Conservation (phyloP, 225 moss, liverwort and hornwort genomes). For the Antitrichia curtipendula region DNA sequence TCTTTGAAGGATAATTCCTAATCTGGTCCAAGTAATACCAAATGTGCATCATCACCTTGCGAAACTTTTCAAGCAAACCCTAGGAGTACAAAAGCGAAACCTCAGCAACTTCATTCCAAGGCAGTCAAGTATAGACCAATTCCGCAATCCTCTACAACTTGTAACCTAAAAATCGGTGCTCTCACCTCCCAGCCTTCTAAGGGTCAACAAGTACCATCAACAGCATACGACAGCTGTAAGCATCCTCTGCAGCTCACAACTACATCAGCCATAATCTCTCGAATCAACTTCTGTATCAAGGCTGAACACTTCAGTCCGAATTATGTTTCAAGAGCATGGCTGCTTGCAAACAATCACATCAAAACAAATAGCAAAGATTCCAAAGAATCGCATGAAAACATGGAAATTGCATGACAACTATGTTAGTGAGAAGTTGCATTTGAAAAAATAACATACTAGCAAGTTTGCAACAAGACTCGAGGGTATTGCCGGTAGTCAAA, state of each 20-base stretch:
- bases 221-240: background rate
- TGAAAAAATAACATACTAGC: background rate
- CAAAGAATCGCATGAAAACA: background rate
- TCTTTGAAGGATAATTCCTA: background rate
- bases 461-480: background rate
- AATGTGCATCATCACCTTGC: background rate
- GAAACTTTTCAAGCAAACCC: background rate
- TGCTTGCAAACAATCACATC: background rate
- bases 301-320: background rate
- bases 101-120: background rate
- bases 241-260: background rate
- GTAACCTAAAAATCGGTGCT: background rate
- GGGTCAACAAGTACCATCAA: background rate
- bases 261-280: conserved; percentile 1
- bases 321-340: background rate
- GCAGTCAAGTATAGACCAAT: background rate
- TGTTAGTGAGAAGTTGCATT: background rate
- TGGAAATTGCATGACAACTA: background rate
- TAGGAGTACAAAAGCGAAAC: background rate
- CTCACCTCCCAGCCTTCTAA: background rate
- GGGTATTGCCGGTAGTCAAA: background rate
- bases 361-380: background rate
- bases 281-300: background rate
- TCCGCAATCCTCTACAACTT: background rate
- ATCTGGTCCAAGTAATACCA: background rate